phyloP scores from a whole-genome alignment of 225 moss, liverwort and hornwort genomes.

The Pleurozium schreberi region DNA sequence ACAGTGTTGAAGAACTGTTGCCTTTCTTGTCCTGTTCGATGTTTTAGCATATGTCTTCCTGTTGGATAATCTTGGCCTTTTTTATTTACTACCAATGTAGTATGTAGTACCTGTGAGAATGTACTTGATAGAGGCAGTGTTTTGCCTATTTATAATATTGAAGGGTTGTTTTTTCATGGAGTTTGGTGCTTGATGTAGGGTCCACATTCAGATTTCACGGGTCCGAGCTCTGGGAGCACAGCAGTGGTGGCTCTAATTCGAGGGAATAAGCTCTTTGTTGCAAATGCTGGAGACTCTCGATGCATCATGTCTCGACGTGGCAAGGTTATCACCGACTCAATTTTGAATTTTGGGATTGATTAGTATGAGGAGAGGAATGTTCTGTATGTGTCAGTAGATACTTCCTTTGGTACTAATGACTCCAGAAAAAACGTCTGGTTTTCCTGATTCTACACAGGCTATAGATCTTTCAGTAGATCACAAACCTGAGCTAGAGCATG shows the following conservation, averaged over 20 bases:
- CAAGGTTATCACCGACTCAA: slow-evolving; percentile 19
- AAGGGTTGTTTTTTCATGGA: slow-evolving; percentile 33
- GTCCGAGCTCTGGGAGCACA: slow-evolving; percentile 54
- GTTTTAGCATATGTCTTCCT: not conserved
- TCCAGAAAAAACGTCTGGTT: not conserved
- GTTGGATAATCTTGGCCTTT: not conserved
- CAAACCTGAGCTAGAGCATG: slow-evolving; percentile 41
- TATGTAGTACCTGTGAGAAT: not conserved
- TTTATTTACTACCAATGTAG: not conserved
- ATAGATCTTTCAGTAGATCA: slow-evolving; percentile 43
- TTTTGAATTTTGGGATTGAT: not conserved
- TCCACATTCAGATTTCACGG: slow-evolving; percentile 24
- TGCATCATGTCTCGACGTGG: slow-evolving; percentile 50
- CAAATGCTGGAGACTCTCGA: slow-evolving; percentile 58
- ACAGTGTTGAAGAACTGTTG: not conserved
- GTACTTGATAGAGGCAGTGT: not conserved
- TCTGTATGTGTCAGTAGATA: not conserved
- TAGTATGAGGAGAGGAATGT: not conserved
- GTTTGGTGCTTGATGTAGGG: slow-evolving; percentile 45
- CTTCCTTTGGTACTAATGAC: not conserved
- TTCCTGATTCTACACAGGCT: slow-evolving; percentile 16
- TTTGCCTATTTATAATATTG: not conserved
- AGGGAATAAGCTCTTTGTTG: slow-evolving; percentile 35
- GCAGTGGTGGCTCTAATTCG: slow-evolving; percentile 45
- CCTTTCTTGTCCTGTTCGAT: not conserved